Evolutionary conservation across 768 basidiomycete species (phyloP).

Genomic region (Cubamyces lactineus): DNA sequence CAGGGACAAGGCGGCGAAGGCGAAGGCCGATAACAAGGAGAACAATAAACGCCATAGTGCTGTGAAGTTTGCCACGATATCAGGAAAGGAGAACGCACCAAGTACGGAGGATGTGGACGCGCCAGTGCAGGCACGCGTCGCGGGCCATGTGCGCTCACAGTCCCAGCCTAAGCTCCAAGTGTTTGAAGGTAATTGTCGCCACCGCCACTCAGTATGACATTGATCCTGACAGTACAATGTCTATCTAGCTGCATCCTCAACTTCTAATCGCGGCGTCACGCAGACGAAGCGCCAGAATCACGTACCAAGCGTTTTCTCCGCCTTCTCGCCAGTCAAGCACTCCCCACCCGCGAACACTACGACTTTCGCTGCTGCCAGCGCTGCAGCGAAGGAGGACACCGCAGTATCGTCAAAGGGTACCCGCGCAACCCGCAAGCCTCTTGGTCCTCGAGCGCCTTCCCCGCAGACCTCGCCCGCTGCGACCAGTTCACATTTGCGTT

Average conservation of each 20-base stretch:
- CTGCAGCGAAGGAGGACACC: constrained; percentile 24
- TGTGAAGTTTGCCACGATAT: constrained; percentile 5
- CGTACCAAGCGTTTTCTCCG: constrained; percentile 24
- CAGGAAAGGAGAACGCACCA: constrained; percentile 21
- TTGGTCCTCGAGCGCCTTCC: constrained; percentile 32
- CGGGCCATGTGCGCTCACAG: constrained; percentile 32
- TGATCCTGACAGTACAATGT: too few species aligned
- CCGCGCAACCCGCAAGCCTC: constrained; percentile 30
- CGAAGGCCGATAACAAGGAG: constrained; percentile 8
- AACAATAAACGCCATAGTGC: constrained; percentile 17
- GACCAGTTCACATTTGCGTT: neutral
- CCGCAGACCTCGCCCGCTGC: constrained; percentile 26
- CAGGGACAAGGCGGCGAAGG: constrained; percentile 20
- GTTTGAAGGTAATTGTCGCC: constrained; percentile 18
- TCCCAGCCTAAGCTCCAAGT: constrained; percentile 41
- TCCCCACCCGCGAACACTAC: constrained; percentile 15
- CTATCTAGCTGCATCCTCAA: neutral
- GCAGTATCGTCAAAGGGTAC: constrained; percentile 9
- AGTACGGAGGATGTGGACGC: neutral
- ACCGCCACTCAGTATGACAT: too few species aligned
- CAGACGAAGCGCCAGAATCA: constrained; percentile 19
- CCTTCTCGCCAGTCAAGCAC: constrained; percentile 31
- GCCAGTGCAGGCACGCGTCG: neutral
- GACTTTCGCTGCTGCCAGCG: neutral
- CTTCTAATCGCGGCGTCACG: constrained; percentile 4